These are phyloP conservation scores for Phytophthora sojae DNA, from an alignment of 352 stramenopile genomes.

Conservation along the genomic window DNA sequence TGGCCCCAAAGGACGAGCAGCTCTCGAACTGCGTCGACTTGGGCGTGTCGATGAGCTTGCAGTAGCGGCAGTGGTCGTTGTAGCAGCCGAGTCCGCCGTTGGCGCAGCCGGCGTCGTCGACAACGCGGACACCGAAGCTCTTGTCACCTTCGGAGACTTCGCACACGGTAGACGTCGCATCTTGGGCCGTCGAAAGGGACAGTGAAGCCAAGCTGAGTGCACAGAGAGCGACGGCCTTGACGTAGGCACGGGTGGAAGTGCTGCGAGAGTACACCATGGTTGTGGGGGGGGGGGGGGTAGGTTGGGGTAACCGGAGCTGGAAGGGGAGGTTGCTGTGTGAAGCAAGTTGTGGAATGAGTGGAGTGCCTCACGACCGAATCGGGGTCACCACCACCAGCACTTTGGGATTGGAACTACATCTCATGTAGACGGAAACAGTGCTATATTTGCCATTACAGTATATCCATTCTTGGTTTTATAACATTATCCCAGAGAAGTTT, in stretches of 20 bases:
- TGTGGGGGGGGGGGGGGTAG: not conserved
- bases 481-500: constrained; percentile 4
- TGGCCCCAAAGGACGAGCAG: constrained; percentile 40
- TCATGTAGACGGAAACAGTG: not conserved
- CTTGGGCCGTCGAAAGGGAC: constrained; percentile 9
- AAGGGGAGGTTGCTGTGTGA: constrained; percentile 12
- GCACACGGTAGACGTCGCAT: constrained; percentile 8
- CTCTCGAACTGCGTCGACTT: constrained; percentile 43
- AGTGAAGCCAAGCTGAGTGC: constrained; percentile 18
- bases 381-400: too few relatives aligned
- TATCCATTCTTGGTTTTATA: not conserved
- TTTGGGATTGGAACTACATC: too few relatives aligned
- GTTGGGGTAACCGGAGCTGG: not conserved
- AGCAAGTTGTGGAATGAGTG: constrained; percentile 19
- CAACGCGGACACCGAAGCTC: constrained; percentile 37
- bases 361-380: too few relatives aligned
- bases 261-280: constrained; percentile 37
- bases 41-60: constrained; percentile 42
- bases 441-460: not conserved
- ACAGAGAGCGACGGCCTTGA: constrained; percentile 23
- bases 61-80: constrained; percentile 47
- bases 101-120: constrained; percentile 34
- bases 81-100: constrained; percentile 47
- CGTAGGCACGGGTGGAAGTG: constrained; percentile 26
- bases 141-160: constrained; percentile 38